Evolutionary conservation across 805 yeast genomes (phyloP), one percentile per base, ranked within the genome.

Genomic region (Schwanniomyces occidentalis): DNA sequence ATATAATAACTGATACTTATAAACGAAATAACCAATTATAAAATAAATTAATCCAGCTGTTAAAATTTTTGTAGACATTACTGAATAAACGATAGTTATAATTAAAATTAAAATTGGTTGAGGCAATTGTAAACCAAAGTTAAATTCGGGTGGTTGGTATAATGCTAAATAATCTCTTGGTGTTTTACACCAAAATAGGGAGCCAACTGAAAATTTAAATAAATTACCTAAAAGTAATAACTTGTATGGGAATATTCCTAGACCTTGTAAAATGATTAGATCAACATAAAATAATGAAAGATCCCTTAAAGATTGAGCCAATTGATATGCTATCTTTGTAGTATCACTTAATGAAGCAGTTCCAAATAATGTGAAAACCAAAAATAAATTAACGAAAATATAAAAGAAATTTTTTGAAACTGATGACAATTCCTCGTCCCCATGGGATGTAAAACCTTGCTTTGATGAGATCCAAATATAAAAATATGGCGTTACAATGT

Each of bases 391-490:
- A 44, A 91, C 95, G 63, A 93, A 93, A 23, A 90, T 85, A 60
- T 89, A 93, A 56, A 93, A 90, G 63, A 90, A 91, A 65, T 93
- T 93, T 62, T 91, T 91, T 17, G 93, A 80, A 2, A 91, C 95
- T 16, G 89, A 78, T 0, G 96, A 84, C 12, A 89, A 63, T 56
- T 93, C 98, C 46, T 86, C 96, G 46, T 93, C 98, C 24, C 95
- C 90, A 49, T 85, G 82, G 5, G 97, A 88, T 0, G 95, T 81
- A 49, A 78, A 86, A 0, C 98, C 98, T 64, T 91, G 99, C 32
- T 76, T 71, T 3, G 80, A 69, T 0, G 97, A 83, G 32, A 91
- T 64, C 76, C 85, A 86, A 30, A 85, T 87, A 54, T 87, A 90
- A 31, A 91, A 66, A 52, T 81, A 90, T 2, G 99, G 99, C 48